phyloP scores from a whole-genome alignment of 2,329 filamentous ascomycete species.

The Diaporthe sp. region DNA sequence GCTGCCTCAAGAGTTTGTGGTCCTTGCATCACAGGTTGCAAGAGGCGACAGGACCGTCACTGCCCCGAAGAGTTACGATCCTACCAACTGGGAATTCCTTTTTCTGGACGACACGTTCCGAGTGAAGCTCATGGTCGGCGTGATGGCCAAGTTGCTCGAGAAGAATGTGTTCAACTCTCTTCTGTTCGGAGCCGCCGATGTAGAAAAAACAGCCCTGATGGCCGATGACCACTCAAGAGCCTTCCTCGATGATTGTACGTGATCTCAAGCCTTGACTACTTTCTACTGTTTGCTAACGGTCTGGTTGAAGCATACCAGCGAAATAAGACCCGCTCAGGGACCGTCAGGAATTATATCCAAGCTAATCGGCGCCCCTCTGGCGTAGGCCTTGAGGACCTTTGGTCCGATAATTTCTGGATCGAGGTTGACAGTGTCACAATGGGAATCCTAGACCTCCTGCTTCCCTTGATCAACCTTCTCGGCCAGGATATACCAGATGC shows the following conservation, averaged over 20 bases:
- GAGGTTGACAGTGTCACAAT: constrained; percentile 49
- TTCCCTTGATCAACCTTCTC: constrained; percentile 53
- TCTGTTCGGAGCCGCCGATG: constrained; percentile 55
- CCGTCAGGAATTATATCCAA: constrained; percentile 29
- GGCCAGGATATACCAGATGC: constrained; percentile 41
- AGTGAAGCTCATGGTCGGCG: constrained; percentile 51
- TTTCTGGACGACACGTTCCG: constrained; percentile 35
- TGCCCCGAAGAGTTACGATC: not conserved
- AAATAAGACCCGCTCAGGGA: constrained; percentile 50
- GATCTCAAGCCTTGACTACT: not conserved
- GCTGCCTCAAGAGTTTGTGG: constrained; percentile 38
- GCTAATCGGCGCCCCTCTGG: constrained; percentile 43
- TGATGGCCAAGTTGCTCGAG: constrained; percentile 56
- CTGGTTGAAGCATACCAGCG: constrained; percentile 52
- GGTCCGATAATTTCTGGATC: constrained; percentile 55
- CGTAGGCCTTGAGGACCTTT: constrained; percentile 35
- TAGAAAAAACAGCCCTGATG: constrained; percentile 48
- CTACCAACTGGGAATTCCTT: constrained; percentile 37
- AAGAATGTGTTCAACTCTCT: constrained; percentile 55
- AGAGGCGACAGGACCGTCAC: constrained; percentile 35
- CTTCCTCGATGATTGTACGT: constrained; percentile 27
- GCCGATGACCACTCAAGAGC: constrained; percentile 35
- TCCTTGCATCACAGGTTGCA: constrained; percentile 37
- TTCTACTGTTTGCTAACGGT: not conserved
- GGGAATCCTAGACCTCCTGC: constrained; percentile 48